Conservation (phyloP, 495 filamentous ascomycete genomes). For the Glutinoglossum americanum region DNA sequence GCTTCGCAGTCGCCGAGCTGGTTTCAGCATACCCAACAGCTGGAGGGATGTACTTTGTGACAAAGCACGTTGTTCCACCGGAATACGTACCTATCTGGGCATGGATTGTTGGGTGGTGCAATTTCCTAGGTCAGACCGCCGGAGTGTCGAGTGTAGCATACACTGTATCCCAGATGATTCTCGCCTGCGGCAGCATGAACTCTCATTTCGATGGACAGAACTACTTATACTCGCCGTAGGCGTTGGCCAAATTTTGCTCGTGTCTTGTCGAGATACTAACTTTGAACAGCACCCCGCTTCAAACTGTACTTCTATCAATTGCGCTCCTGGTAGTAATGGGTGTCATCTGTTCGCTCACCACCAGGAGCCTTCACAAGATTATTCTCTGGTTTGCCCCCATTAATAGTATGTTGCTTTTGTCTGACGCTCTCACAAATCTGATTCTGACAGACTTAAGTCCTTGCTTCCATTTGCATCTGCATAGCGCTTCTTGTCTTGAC, state of each 20-base stretch:
- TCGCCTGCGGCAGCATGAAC: conserved; percentile 35
- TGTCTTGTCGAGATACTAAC: conserved; percentile 1
- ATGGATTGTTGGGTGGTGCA: conserved; percentile 42
- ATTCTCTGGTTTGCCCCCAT: conserved; percentile 54
- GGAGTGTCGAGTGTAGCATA: conserved; percentile 36
- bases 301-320: conserved; percentile 41
- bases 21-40: conserved; percentile 43
- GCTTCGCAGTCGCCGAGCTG: conserved; percentile 26
- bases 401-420: conserved; percentile 27
- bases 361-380: conserved; percentile 37
- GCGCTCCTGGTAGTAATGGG: conserved; percentile 35
- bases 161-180: conserved; percentile 34
- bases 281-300: conserved; percentile 29
- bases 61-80: conserved; percentile 34
- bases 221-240: conserved; percentile 24
- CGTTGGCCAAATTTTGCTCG: background rate
- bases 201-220: conserved; percentile 24
- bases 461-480: conserved; percentile 37
- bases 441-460: no score
- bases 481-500: conserved; percentile 38
- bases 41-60: conserved; percentile 43
- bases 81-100: conserved; percentile 35
- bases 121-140: conserved; percentile 36
- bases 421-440: conserved; percentile 16
- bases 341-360: conserved; percentile 42